Evolutionary conservation across 2,329 filamentous ascomycete species (phyloP).

Genomic region (Colletotrichum cordylinicola): DNA sequence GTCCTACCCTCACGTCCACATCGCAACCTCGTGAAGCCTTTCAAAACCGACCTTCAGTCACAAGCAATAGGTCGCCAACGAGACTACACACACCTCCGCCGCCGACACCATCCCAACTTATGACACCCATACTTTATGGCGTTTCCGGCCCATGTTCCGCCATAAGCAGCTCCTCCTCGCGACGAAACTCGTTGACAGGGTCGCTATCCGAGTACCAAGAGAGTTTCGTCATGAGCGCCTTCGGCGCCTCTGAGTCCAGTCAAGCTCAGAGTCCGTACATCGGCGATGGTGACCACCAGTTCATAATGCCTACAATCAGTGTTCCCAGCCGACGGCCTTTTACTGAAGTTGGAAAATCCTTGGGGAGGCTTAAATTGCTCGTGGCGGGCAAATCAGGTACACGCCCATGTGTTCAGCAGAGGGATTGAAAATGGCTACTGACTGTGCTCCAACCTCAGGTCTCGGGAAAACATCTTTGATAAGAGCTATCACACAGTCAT

Average conservation of each 20-base stretch:
- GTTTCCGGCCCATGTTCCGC: conserved; percentile 45
- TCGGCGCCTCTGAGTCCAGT: conserved; percentile 13
- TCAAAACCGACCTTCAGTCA: not conserved
- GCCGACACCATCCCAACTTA: conserved; percentile 43
- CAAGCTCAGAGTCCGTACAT: conserved; percentile 40
- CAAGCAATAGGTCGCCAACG: not conserved
- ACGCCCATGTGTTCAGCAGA: not conserved
- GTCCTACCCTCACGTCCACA: conserved; percentile 26
- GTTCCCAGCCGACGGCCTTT: conserved; percentile 92
- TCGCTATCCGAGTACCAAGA: conserved; percentile 49
- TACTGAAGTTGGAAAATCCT: conserved; percentile 80
- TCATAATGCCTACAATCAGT: conserved; percentile 97
- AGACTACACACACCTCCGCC: conserved; percentile 9
- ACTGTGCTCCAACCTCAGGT: conserved; percentile 51
- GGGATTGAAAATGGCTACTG: conserved; percentile 21
- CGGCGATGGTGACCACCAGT: conserved; percentile 65
- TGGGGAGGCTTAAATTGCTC: conserved; percentile 89
- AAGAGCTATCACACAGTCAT: conserved; percentile 83
- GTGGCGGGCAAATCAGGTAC: conserved; percentile 80
- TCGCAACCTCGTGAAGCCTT: conserved; percentile 9
- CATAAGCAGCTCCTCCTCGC: conserved; percentile 57
- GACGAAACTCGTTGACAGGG: conserved; percentile 54
- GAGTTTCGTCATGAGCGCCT: conserved; percentile 30
- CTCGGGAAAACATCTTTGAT: conserved; percentile 91
- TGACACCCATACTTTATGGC: conserved; percentile 50